A percentile compares a stretch with the other conserved stretches of the same genome.
These are phyloP conservation scores for Scheffersomyces stambukii DNA, from an alignment of 1,139 yeast genomes.

Conservation along the genomic window DNA sequence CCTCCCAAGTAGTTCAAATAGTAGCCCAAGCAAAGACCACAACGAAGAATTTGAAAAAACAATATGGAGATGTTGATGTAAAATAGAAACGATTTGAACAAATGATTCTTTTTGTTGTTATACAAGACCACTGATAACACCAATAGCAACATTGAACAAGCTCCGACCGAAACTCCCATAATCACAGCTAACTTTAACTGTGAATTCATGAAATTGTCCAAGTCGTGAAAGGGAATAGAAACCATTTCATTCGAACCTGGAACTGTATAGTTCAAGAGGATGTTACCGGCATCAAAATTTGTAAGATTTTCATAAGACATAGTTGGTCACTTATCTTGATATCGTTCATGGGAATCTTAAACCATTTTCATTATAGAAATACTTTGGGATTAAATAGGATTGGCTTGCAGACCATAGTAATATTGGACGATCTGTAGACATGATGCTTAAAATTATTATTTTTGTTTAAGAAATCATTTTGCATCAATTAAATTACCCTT, in stretches of 20 bases:
- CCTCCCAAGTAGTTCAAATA: slow-evolving; percentile 51
- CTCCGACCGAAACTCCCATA: slow-evolving; percentile 26
- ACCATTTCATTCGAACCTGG: slow-evolving; percentile 6
- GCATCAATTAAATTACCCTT: slow-evolving; percentile 1
- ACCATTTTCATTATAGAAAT: no score
- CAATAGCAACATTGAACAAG: slow-evolving; percentile 19
- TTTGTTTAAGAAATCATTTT: no score
- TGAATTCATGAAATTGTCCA: slow-evolving; percentile 4
- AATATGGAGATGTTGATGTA: slow-evolving; percentile 61
- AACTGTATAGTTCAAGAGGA: slow-evolving; percentile 7
- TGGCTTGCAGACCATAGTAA: no score
- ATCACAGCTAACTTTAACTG: slow-evolving; percentile 5
- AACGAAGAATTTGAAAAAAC: slow-evolving; percentile 50
- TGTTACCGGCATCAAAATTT: slow-evolving; percentile 7
- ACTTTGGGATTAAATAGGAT: no score
- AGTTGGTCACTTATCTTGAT: no score
- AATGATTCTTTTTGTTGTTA: slow-evolving; percentile 37
- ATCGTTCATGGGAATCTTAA: no score
- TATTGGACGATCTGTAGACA: no score
- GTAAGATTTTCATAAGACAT: no score
- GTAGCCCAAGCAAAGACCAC: slow-evolving; percentile 57
- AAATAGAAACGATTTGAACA: slow-evolving; percentile 48
- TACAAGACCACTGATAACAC: slow-evolving; percentile 32
- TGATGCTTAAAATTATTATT: no score
- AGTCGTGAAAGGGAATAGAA: slow-evolving; percentile 5